Base-by-base conservation (phyloP, 805 yeast species). In the Blastobotrys attinorum region DNA sequence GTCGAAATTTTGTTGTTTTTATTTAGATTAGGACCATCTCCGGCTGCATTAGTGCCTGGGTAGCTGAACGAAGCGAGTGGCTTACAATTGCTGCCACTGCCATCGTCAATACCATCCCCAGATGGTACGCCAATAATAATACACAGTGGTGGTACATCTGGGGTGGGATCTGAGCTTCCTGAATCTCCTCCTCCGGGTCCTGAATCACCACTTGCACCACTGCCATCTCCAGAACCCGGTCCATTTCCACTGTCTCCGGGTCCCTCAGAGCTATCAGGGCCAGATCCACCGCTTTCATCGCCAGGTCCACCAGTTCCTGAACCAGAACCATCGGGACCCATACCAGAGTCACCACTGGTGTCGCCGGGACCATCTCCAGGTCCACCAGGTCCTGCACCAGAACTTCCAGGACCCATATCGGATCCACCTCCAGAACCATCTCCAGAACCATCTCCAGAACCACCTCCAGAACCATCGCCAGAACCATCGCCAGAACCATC, bases 261-360 rank as follows among this genome's bases (percentile, higher is more conserved):
- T 17, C 17, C 44, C 18, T 11, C 44, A 4, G 45, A 27, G 27
- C 31, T 8, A 22, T 39, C 47, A 17, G 44, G 21, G 43, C 44
- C 41, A 10, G 18, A 18, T 15, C 32, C 38, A n/a, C 27, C 20
- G 31, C 44, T 33, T 3, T n/a, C 18, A 22, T 13, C 18, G 23
- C 42, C 42, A 15, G 35, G 27, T 13, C 42, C 42, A 10, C 33
- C 36, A 13, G 31, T 31, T 1, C 42, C 43, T n/a, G n/a, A n/a
- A n/a, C 42, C 31, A 3, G 20, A 16, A 6, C 33, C 40, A 37
- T 31, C 8, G 6, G 38, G 38, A 16, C 37, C 16, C 27, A 37
- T 38, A 4, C 17, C 34, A 18, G 43, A 44, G 3, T 44, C 22
- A 25, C 44, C 33, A 5, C 42, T 37, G 21, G 37, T 20, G 13